These are phyloP conservation scores for Venturia pyrina DNA, from an alignment of 2,329 filamentous ascomycete species.

Conservation along the genomic window DNA sequence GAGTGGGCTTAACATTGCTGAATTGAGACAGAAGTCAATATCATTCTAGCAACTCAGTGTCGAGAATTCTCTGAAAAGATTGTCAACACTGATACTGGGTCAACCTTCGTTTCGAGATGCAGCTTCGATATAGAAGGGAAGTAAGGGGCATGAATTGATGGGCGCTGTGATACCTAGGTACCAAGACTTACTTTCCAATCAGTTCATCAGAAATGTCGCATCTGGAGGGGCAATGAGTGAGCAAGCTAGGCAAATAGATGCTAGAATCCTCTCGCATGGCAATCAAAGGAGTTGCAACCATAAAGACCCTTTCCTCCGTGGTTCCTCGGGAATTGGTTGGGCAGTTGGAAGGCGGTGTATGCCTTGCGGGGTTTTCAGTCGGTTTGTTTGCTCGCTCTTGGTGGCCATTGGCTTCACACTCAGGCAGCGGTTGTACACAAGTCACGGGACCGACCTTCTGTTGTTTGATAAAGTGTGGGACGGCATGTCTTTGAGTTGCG, in stretches of 20 bases:
- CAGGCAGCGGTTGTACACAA: neutral
- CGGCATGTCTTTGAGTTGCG: neutral
- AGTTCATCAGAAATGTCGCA: neutral
- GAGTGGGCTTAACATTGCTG: neutral
- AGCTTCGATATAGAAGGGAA: neutral
- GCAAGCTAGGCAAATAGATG: neutral
- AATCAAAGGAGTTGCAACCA: neutral
- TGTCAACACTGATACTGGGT: neutral
- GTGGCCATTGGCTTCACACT: neutral
- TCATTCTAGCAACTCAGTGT: neutral
- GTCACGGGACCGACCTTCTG: neutral
- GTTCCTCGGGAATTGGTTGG: neutral
- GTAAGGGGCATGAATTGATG: neutral
- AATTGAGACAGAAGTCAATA: neutral
- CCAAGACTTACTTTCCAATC: neutral
- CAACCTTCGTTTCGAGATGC: neutral
- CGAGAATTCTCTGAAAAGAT: neutral
- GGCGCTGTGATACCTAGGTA: neutral
- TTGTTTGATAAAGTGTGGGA: conserved; percentile 3
- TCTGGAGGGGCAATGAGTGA: neutral
- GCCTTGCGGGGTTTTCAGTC: neutral
- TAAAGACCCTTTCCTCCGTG: neutral
- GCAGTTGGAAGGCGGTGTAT: neutral
- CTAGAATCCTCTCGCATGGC: neutral
- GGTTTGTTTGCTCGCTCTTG: neutral